These are phyloP conservation scores for Mycosphaerella sp. DNA, from an alignment of 2,329 filamentous ascomycete species.

Conservation along the genomic window DNA sequence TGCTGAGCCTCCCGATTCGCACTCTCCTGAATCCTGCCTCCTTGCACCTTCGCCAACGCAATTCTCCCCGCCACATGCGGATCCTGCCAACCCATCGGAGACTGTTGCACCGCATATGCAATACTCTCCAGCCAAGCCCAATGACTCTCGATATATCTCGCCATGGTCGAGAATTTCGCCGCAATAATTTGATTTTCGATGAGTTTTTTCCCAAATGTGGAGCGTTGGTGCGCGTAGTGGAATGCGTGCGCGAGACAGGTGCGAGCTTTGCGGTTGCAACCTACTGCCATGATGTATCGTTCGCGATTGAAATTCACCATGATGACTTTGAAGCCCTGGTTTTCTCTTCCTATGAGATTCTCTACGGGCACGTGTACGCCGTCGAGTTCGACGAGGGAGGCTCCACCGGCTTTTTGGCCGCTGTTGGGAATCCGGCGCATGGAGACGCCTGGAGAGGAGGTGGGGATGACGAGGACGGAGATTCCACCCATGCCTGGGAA, in stretches of 20 bases:
- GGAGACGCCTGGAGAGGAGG: constrained; percentile 46
- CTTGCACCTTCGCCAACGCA: constrained; percentile 48
- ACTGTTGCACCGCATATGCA: constrained; percentile 29
- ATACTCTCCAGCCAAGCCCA: constrained; percentile 32
- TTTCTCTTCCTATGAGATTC: constrained; percentile 51
- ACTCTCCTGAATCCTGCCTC: constrained; percentile 48
- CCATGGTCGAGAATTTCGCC: constrained; percentile 30
- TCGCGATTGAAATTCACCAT: constrained; percentile 57
- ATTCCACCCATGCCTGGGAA: constrained; percentile 38
- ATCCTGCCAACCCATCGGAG: constrained; percentile 28
- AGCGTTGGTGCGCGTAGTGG: constrained; percentile 30
- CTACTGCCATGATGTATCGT: constrained; percentile 52
- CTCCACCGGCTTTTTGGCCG: constrained; percentile 59
- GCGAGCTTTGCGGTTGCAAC: constrained; percentile 51
- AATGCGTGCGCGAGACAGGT: constrained; percentile 28
- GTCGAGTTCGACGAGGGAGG: constrained; percentile 45
- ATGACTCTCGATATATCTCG: constrained; percentile 29
- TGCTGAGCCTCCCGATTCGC: constrained; percentile 52
- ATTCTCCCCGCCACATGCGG: constrained; percentile 47
- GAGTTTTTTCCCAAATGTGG: constrained; percentile 34
- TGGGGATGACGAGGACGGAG: constrained; percentile 53
- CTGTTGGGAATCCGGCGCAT: constrained; percentile 55
- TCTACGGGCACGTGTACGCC: constrained; percentile 49
- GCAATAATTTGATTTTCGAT: constrained; percentile 33
- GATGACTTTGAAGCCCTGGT: constrained; percentile 51